Conservation (phyloP, 345 rosid species). For the Anacardium occidentale region DNA sequence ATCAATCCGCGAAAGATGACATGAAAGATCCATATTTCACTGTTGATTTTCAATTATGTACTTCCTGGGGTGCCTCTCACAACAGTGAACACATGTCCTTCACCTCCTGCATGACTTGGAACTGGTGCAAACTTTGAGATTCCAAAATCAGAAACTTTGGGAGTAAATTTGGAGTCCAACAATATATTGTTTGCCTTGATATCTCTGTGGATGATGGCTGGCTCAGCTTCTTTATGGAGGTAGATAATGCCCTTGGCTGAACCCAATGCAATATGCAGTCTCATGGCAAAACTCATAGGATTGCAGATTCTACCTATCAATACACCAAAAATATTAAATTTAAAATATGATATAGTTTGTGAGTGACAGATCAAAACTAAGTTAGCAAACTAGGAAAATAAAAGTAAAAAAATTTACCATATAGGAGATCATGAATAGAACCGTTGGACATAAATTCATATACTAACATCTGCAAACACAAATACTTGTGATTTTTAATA, state of each 20-base stretch:
- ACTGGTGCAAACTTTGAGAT: constrained; percentile 49
- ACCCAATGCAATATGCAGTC: constrained; percentile 43
- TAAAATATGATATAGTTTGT: background rate
- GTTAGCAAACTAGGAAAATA: too few relatives aligned
- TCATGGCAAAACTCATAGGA: constrained; percentile 27
- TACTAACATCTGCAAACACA: constrained; percentile 43
- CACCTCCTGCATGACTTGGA: constrained; percentile 31
- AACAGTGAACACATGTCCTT: constrained; percentile 41
- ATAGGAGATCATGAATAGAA: constrained; percentile 44
- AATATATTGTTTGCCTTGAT: constrained; percentile 55
- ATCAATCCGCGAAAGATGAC: background rate
- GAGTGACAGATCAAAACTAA: background rate
- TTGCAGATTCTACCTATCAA: constrained; percentile 32
- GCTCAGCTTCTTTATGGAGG: constrained; percentile 57
- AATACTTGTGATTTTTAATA: background rate
- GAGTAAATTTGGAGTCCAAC: constrained; percentile 39
- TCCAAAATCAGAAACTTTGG: constrained; percentile 61
- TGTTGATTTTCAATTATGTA: background rate
- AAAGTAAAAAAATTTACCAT: constrained; percentile 28
- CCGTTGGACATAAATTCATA: constrained; percentile 59
- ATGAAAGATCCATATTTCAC: background rate
- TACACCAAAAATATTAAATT: constrained; percentile 6
- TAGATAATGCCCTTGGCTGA: constrained; percentile 51
- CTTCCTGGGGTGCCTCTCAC: constrained; percentile 53
- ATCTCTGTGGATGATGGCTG: constrained; percentile 52